Percentiles rank a stretch among this genome's conserved stretches.
These are phyloP conservation scores for Hirschioporus abietinus DNA, from an alignment of 768 basidiomycete species.

Conservation along the genomic window DNA sequence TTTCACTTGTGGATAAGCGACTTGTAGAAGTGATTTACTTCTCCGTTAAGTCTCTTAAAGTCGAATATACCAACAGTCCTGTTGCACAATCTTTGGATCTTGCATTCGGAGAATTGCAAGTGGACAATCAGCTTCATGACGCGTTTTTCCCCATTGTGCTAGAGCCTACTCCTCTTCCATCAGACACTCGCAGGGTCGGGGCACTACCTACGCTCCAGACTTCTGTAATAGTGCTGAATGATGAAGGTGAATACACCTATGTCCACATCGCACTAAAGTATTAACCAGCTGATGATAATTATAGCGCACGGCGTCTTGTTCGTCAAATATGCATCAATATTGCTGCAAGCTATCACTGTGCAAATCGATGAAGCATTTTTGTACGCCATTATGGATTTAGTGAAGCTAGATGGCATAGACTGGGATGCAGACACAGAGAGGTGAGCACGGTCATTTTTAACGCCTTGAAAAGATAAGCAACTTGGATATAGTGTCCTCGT, in stretches of 20 bases:
- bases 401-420: conserved; percentile 83
- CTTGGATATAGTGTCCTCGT: conserved; percentile 56
- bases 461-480: neutral
- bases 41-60: conserved; percentile 68
- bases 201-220: conserved; percentile 86
- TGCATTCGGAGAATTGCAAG: conserved; percentile 81
- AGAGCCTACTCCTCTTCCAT: conserved; percentile 86
- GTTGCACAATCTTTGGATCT: conserved; percentile 77
- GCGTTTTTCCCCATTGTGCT: conserved; percentile 91
- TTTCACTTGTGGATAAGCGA: conserved; percentile 85
- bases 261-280: neutral
- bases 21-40: conserved; percentile 89
- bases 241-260: conserved; percentile 60
- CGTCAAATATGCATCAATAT: conserved; percentile 92
- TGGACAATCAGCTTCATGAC: conserved; percentile 98
- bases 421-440: conserved; percentile 79
- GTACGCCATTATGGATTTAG: conserved; percentile 87
- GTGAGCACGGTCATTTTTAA: conserved; percentile 37
- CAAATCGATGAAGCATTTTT: conserved; percentile 97
- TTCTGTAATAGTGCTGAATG: conserved; percentile 86
- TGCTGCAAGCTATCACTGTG: conserved; percentile 90
- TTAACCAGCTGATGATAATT: conserved; percentile 8
- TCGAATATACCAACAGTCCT: conserved; percentile 79
- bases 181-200: conserved; percentile 67
- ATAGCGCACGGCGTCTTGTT: conserved; percentile 97